Evolutionary conservation across 1,284 basidiomycete genomes (phyloP), one percentile per base, ranked within the genome.

Genomic region (Termitomyces sp.): DNA sequence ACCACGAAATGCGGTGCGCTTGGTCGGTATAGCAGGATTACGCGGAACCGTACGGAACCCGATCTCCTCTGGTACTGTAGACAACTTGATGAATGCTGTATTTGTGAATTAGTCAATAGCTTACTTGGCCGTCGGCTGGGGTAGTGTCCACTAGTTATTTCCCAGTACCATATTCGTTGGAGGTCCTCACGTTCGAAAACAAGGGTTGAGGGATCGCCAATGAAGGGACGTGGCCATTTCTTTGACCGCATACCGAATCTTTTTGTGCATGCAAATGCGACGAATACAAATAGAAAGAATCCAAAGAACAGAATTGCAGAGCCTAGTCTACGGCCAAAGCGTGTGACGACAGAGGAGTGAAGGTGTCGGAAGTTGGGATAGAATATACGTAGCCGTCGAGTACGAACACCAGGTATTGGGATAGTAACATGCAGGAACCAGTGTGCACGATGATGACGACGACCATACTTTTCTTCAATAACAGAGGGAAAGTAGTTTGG

Each of bases 101-200:
- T 17, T 30, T 24, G 31, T 28, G 21, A 38, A 41, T 13, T 30
- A 40, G 24, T 19, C 5, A 36, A 40, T 2, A 26, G 24, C 58
- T 59, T 68, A 94, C 92, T 80, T 64, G 79, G 76, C 55, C 82
- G 77, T 51, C 81, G 78, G 69, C 89, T 92, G 1, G 94, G 94
- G 73, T 94, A 93, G 70, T 96, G 92, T 1, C 94, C 94, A 62
- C 90, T 90, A 42, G 82, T 74, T 54, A 97, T 81, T 72, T 98
- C 94, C 93, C 93, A 97, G 61, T 88, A 78, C 94, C 94, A 97
- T 70, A 98, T 90, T 63, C 84, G 80, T 61, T 87, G 86, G 39
- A 95, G 67, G 65, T 96, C 92, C 51, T 88, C 84, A 48, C 82
- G 75, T 42, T 78, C 78, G 60, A 88, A 88, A 40, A 97, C 85